phyloP scores from a whole-genome alignment of 1,284 basidiomycete genomes.

The Polyporus tsugae region DNA sequence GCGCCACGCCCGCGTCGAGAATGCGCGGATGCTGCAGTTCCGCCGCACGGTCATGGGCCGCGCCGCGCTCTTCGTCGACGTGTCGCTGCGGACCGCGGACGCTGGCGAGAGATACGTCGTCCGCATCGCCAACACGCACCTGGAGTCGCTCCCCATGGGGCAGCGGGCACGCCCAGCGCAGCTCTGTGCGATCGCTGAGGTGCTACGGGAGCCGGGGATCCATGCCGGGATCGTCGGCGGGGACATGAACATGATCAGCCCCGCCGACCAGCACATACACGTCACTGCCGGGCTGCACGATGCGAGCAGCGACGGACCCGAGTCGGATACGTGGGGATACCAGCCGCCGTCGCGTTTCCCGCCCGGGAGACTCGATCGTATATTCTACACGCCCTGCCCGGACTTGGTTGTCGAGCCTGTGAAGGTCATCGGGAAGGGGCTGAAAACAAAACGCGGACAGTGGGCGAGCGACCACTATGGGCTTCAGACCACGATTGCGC shows the following conservation, averaged over 20 bases:
- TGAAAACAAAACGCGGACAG: conserved; percentile 49
- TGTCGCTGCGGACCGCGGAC: conserved; percentile 52
- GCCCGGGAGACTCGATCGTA: conserved; percentile 65
- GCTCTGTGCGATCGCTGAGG: conserved; percentile 55
- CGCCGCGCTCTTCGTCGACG: conserved; percentile 63
- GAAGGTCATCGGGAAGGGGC: conserved; percentile 62
- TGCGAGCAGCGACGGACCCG: conserved; percentile 54
- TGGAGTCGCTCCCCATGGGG: conserved; percentile 65
- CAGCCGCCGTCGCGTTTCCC: conserved; percentile 57
- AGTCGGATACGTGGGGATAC: conserved; percentile 67
- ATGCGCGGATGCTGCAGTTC: conserved; percentile 57
- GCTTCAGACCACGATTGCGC: conserved; percentile 50
- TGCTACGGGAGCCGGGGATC: conserved; percentile 54
- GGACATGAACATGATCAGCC: conserved; percentile 71
- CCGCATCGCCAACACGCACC: conserved; percentile 72
- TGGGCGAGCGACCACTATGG: conserved; percentile 77
- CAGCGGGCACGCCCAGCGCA: conserved; percentile 56
- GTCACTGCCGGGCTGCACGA: conserved; percentile 58
- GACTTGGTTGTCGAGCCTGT: conserved; percentile 51
- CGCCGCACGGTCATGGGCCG: conserved; percentile 57
- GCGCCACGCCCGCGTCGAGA: conserved; percentile 56
- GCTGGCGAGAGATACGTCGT: conserved; percentile 40
- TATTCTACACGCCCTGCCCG: conserved; percentile 59
- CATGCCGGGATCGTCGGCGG: conserved; percentile 68
- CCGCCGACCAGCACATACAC: conserved; percentile 52